These are phyloP conservation scores for Ramalina peruviana DNA, from an alignment of 495 filamentous ascomycete genomes.

Conservation along the genomic window DNA sequence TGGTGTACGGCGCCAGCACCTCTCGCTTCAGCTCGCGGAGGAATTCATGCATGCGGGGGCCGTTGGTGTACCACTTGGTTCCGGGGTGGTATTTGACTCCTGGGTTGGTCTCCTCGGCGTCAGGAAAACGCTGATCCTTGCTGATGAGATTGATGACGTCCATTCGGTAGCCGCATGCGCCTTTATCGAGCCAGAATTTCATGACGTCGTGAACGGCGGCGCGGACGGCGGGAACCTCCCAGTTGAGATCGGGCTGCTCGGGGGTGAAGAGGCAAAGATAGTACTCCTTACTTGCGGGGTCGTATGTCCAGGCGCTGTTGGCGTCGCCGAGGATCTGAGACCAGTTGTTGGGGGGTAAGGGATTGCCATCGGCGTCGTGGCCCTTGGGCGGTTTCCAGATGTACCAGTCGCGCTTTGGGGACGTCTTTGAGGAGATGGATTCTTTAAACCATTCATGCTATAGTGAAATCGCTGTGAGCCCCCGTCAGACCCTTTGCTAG, in stretches of 20 bases:
- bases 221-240: constrained; percentile 44
- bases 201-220: constrained; percentile 47
- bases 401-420: constrained; percentile 45
- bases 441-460: constrained; percentile 44
- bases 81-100: constrained; percentile 30
- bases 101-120: constrained; percentile 24
- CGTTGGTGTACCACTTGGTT: constrained; percentile 37
- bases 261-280: constrained; percentile 50
- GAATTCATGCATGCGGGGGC: constrained; percentile 49
- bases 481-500: background rate
- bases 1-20: constrained; percentile 43
- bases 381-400: constrained; percentile 40
- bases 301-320: constrained; percentile 46
- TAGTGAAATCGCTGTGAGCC: background rate
- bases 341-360: constrained; percentile 48
- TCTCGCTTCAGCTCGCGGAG: constrained; percentile 42
- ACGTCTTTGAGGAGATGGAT: constrained; percentile 31
- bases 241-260: constrained; percentile 57
- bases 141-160: constrained; percentile 49
- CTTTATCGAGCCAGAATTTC: constrained; percentile 50
- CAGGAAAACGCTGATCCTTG: constrained; percentile 33
- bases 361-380: constrained; percentile 30
- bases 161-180: constrained; percentile 49
- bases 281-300: constrained; percentile 44
- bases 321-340: constrained; percentile 35